Base-by-base conservation (phyloP, 1,139 yeast genomes). In the Petasospora rhodanensis region DNA sequence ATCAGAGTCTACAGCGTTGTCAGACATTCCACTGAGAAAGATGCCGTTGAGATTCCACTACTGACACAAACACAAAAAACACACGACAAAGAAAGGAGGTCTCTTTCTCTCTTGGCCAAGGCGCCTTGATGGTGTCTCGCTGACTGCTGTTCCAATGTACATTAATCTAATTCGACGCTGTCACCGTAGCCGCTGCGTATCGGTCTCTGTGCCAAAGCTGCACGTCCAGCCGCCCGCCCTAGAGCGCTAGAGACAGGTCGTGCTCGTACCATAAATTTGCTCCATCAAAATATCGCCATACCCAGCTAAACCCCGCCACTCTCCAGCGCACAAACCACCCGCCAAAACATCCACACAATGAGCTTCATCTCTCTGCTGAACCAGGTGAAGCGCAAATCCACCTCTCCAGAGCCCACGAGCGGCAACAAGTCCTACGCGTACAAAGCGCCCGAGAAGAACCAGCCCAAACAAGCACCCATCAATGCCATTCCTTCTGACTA, bases 351-450 rank as follows among this genome's bases (percentile, higher is more conserved):
- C 6, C n/a, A 6, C 7, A 6, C 13, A 7, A 46, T 47, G 51
- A 38, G 45, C 15, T 47, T 47, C 34, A 29, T 47, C 2, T 38
- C 51, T 1, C 27, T 47, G 3, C 28, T 47, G 12, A 34, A 40
- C 13, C 45, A 43, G 28, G 35, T 47, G 26, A 47, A 49, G 28
- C 40, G 38, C 37, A 47, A 42, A 27, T 17, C 44, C 3, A 26
- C 28, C 5, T 22, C 32, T 6, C 28, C 37, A 12, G 29, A 18
- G 8, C 14, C 14, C 19, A 8, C 26, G 19, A 18, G 19, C 8
- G 19, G 7, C 19, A 9, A 18, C 19, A 7, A 18, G 19, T 9
- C 10, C 26, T 22, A 12, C 13, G 21, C 19, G 6, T 25, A 25
- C 27, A 25, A 24, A 14, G 26, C 6, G 14, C 9, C 19, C 12